Conservation (phyloP, 176 grass and related monocot genomes). For the Lolium rigidum region DNA sequence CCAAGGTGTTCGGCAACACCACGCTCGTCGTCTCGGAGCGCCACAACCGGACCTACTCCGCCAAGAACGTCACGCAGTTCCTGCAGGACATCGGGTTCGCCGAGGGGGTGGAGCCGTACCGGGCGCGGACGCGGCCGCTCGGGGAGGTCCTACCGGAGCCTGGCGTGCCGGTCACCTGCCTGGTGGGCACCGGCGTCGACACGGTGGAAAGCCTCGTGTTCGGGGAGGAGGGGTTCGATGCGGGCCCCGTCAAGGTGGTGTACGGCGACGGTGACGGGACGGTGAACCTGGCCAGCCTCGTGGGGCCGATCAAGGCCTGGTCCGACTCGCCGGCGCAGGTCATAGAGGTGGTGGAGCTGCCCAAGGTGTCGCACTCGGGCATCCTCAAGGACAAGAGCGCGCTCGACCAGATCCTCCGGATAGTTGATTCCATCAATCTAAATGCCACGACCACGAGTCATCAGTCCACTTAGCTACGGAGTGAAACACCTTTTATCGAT, state of each 20-base stretch:
- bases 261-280: slow-evolving; percentile 85
- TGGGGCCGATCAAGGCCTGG: slow-evolving; percentile 71
- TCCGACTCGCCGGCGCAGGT: slow-evolving; percentile 50
- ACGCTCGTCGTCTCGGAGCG: slow-evolving; percentile 55
- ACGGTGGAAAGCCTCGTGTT: slow-evolving; percentile 67
- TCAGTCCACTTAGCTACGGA: slow-evolving; percentile 1
- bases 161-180: slow-evolving; percentile 68
- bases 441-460: slow-evolving; percentile 28
- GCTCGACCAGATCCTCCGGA: slow-evolving; percentile 55
- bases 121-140: slow-evolving; percentile 54
- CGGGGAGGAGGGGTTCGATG: slow-evolving; percentile 55
- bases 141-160: slow-evolving; percentile 64
- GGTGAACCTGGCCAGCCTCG: slow-evolving; percentile 74
- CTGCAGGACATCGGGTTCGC: slow-evolving; percentile 80
- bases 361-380: slow-evolving; percentile 59
- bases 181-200: slow-evolving; percentile 63
- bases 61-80: slow-evolving; percentile 67
- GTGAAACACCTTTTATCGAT: too few species aligned
- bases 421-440: slow-evolving; percentile 60
- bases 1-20: slow-evolving; percentile 53
- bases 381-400: slow-evolving; percentile 72
- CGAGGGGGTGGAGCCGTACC: slow-evolving; percentile 66
- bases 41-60: slow-evolving; percentile 64
- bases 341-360: slow-evolving; percentile 70
- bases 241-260: slow-evolving; percentile 45